Conservation (phyloP, 1,284 basidiomycete species). For the Neonothopanus nambi region DNA sequence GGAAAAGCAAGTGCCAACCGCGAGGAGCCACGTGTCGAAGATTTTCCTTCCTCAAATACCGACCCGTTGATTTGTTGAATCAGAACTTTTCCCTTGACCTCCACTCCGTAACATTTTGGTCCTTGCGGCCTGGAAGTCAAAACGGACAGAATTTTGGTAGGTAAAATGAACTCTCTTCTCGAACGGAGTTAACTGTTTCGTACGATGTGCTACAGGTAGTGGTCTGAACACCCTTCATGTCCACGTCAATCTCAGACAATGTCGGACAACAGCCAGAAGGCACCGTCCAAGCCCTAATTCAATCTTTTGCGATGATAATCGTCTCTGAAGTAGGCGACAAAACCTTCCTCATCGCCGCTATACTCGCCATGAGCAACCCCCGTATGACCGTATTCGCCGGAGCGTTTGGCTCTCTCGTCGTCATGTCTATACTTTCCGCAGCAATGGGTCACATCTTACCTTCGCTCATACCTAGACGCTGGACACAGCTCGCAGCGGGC, state of each 20-base stretch:
- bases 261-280: conserved; percentile 29
- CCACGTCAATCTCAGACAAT: background rate
- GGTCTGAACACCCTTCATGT: background rate
- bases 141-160: no score
- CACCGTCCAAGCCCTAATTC: conserved; percentile 57
- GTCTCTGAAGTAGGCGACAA: conserved; percentile 96
- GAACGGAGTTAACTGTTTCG: no score
- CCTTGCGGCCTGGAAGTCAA: no score
- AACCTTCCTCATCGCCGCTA: conserved; percentile 96
- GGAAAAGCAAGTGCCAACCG: no score
- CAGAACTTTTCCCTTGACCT: no score
- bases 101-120: no score
- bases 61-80: no score
- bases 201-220: no score
- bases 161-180: no score
- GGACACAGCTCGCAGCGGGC: conserved; percentile 80
- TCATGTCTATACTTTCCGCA: conserved; percentile 93
- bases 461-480: conserved; percentile 75
- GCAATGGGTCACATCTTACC: conserved; percentile 86
- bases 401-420: conserved; percentile 82
- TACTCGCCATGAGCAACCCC: conserved; percentile 94
- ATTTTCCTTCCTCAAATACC: no score
- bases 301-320: conserved; percentile 87
- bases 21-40: no score
- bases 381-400: conserved; percentile 86